phyloP scores from a whole-genome alignment of 805 yeast genomes.

The Pichia sporocuriosa region DNA sequence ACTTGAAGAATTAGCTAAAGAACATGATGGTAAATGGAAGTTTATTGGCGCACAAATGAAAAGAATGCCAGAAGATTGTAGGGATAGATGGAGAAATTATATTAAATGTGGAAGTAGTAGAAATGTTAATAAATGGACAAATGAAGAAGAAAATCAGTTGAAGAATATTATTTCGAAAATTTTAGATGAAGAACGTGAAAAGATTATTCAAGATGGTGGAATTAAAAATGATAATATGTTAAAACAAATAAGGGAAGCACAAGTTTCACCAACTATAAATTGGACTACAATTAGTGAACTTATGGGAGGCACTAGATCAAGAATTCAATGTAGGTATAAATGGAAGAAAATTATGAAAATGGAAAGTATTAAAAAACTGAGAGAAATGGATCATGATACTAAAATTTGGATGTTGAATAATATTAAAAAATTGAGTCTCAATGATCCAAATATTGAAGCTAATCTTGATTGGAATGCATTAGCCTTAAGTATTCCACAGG shows the following conservation, averaged over 20 bases:
- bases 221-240: neutral
- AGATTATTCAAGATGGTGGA: conserved; percentile 9
- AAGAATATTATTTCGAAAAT: conserved; percentile 47
- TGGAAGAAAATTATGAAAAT: conserved; percentile 79
- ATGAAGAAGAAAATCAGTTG: conserved; percentile 68
- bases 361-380: conserved; percentile 41
- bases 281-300: conserved; percentile 90
- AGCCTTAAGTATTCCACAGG: conserved; percentile 38
- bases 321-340: conserved; percentile 93
- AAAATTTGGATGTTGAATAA: conserved; percentile 43
- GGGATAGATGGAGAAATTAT: conserved; percentile 95
- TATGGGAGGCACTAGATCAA: conserved; percentile 82
- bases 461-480: conserved; percentile 48
- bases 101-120: conserved; percentile 83
- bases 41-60: conserved; percentile 71
- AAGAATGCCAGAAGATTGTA: conserved; percentile 96
- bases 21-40: conserved; percentile 83
- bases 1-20: conserved; percentile 54
- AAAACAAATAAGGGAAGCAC: conserved; percentile 9
- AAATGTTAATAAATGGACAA: conserved; percentile 72
- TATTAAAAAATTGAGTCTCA: conserved; percentile 37
- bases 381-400: conserved; percentile 40
- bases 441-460: conserved; percentile 21
- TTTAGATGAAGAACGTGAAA: conserved; percentile 32
- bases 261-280: conserved; percentile 48